Evolutionary conservation across 257 asterid species (phyloP), one percentile per base, ranked within the genome.

Genomic region (Forsythia suspensa): DNA sequence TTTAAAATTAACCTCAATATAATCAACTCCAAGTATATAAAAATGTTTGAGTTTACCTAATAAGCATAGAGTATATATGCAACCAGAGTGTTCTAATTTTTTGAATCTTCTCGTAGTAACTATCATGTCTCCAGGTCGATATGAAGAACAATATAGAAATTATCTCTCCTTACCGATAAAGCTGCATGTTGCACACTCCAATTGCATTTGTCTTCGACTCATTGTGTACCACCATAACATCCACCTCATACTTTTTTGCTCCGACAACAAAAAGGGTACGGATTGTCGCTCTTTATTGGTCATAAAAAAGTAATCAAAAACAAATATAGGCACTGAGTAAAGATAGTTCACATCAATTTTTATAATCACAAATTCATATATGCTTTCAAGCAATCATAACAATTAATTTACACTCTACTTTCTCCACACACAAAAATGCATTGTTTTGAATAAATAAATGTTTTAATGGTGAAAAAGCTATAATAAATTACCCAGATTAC

Each of bases 201-300:
- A 96, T 79, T 21, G 97, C 99, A 80, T 92, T 96, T 97, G 94
- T 93, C 15, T 94, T 95, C 1, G 97, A 94, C 3, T 97, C 99
- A 85, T 94, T 96, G 84, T 94, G 98, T 40, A 94, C 93, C 65
- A 94, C 96, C 86, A 88, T 90, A 44, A 94, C 96, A 29, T 83
- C 94, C 70, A 96, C 94, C 3, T 90, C 95, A 80, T 90, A 57
- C 76, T 90, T 94, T 87, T 90, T 94, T 0, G 98, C 97, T 77
- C 98, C 87, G 29, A 91, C 98, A 77, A 96, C 97, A 59, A 96
- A 92, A 88, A 92, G 97, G 3, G 92, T 86, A 84, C 94, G 99
- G 18, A 98, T 94, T 0, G 99, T 96, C 59, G 99, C 98, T 83
- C 98, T 92, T 90, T 51, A 75, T 75, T 68, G 73, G 72, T 8